Evolutionary conservation across 225 moss, liverwort and hornwort genomes (phyloP).

Genomic region (Physcomitrium patens): DNA sequence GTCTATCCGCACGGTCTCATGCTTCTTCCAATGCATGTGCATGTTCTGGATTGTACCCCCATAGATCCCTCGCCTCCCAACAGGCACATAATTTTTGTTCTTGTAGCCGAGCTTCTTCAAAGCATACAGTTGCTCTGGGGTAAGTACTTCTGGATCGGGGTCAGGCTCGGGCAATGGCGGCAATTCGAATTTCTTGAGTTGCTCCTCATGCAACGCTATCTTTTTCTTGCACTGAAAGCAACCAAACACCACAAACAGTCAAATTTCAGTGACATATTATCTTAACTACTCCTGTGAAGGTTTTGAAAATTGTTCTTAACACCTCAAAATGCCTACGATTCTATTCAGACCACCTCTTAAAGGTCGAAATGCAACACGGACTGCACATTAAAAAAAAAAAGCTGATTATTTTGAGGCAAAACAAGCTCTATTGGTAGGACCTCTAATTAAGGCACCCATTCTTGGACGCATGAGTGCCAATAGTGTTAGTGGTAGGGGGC

Average conservation of each 20-base stretch:
- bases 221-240: slow-evolving; percentile 74
- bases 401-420: not conserved
- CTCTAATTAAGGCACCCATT: not conserved
- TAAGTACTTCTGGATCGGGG: slow-evolving; percentile 84
- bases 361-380: slow-evolving; percentile 15
- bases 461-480: not conserved
- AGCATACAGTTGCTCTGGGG: slow-evolving; percentile 81
- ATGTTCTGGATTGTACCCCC: slow-evolving; percentile 98
- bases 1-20: slow-evolving; percentile 95
- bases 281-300: not conserved
- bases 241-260: slow-evolving; percentile 17
- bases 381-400: not conserved
- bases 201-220: slow-evolving; percentile 70
- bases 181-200: slow-evolving; percentile 81
- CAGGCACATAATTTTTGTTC: slow-evolving; percentile 95
- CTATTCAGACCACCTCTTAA: slow-evolving; percentile 7
- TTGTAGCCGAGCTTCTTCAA: slow-evolving; percentile 95
- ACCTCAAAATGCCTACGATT: not conserved
- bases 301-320: not conserved
- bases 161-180: slow-evolving; percentile 86
- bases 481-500: not conserved
- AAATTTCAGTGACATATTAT: slow-evolving; percentile 8
- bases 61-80: slow-evolving; percentile 94
- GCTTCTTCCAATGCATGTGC: slow-evolving; percentile 99
- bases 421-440: slow-evolving; percentile 8